Evolutionary conservation across 352 stramenopile species (phyloP), one percentile per base, ranked within the genome.

Genomic region (Thalassiosira sp.): DNA sequence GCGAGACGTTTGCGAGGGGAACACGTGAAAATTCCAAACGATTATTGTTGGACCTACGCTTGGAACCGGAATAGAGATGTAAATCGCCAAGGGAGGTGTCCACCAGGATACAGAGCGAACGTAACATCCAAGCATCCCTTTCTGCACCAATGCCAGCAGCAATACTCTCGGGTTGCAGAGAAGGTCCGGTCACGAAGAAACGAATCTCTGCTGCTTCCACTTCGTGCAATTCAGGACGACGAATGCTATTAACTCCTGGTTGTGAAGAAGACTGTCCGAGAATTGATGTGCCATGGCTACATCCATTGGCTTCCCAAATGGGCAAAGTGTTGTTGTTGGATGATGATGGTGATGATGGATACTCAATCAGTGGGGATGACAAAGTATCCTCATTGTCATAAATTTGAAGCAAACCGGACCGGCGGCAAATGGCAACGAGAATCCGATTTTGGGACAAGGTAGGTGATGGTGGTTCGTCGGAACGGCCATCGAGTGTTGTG

Each of bases 121-220:
- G 74, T 27, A 85, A 43, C 60, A 68, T 65, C 18, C 72, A 72
- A 20, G 49, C 40, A 60, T 81, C 68, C 31, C 78, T 78, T n/a
- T 57, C 46, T 52, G 33, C 37, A 66, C 62, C 46, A 25, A 16
- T 68, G 31, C 51, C 20, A 53, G 15, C 43, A 31, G 13, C 49
- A 25, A 54, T 51, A 22, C n/a, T 56, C 6, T 69, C 57, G 24
- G 37, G 43, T 53, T 57, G 51, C 3, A 76, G 53, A 28, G 79
- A 85, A 49, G 84, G 79, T 5, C 85, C 85, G 52, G 73, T 69
- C 27, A 85, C 82, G 62, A 93, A 93, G 25, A 91, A 84, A 46
- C 84, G 72, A 46, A 91, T 84, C 68, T 93, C 87, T 42, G 71
- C 67, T 20, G 72, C 63, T 51, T 78, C 72, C 8, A 88, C 72